A percentile compares a stretch with the other conserved stretches of the same genome.
Conservation (phyloP, 306 rosid species). For the Quillaja saponaria region DNA sequence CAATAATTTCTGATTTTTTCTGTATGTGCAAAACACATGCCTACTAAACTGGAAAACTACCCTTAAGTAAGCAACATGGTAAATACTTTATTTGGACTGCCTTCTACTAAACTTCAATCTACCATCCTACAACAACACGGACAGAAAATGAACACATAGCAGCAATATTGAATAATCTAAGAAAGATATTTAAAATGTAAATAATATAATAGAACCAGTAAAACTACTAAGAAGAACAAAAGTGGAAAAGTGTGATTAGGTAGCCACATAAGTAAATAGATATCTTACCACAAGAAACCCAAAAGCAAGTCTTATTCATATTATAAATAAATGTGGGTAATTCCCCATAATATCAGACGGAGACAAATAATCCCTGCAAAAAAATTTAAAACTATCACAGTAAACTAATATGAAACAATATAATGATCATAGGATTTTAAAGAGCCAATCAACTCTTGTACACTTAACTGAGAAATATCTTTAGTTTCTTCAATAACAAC, state of each 20-base stretch:
- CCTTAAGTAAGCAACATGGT: constrained; percentile 12
- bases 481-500: too few species aligned
- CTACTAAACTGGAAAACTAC: too few species aligned
- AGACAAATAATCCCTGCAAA: constrained; percentile 81
- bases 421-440: constrained; percentile 14
- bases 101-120: neutral
- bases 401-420: constrained; percentile 8
- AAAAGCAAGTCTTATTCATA: constrained; percentile 88
- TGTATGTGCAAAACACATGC: too few species aligned
- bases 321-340: constrained; percentile 75
- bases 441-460: too few species aligned
- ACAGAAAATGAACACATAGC: neutral
- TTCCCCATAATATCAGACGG: constrained; percentile 66
- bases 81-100: neutral
- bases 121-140: constrained; percentile 5
- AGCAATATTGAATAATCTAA: constrained; percentile 12
- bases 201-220: constrained; percentile 3
- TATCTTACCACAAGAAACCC: constrained; percentile 85
- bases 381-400: constrained; percentile 16
- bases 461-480: too few species aligned
- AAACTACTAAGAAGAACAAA: constrained; percentile 6
- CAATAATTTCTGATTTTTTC: too few species aligned
- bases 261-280: constrained; percentile 20
- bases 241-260: constrained; percentile 2
- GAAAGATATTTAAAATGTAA: neutral